phyloP scores from a whole-genome alignment of 1,139 yeast species.

The Dujonia santamariae region DNA sequence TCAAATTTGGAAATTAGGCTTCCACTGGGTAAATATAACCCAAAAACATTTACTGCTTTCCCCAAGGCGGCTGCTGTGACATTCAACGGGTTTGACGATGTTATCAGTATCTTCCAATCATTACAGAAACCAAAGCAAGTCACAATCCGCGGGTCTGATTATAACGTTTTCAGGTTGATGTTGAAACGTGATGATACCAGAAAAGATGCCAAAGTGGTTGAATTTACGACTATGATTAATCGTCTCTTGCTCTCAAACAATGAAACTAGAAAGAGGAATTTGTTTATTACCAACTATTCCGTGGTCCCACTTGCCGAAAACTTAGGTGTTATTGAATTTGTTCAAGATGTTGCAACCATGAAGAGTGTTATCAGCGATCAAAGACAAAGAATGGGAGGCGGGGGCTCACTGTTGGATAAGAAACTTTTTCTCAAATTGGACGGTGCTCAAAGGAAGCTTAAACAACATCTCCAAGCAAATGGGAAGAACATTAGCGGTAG shows the following conservation, averaged over 20 bases:
- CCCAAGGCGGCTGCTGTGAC: constrained; percentile 52
- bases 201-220: constrained; percentile 93
- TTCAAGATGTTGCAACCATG: constrained; percentile 77
- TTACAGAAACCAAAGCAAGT: constrained; percentile 85
- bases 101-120: constrained; percentile 70
- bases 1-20: constrained; percentile 66
- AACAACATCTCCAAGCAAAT: constrained; percentile 9
- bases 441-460: constrained; percentile 33
- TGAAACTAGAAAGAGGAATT: constrained; percentile 69
- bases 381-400: constrained; percentile 34
- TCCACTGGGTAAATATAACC: constrained; percentile 48
- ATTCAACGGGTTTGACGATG: constrained; percentile 55
- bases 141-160: constrained; percentile 76
- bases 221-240: constrained; percentile 85
- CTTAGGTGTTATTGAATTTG: constrained; percentile 93
- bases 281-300: constrained; percentile 77
- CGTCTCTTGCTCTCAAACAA: constrained; percentile 62
- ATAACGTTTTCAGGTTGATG: constrained; percentile 64
- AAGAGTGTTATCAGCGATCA: constrained; percentile 59
- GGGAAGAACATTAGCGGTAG: constrained; percentile 19
- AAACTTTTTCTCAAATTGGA: constrained; percentile 32
- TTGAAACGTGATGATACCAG: constrained; percentile 92
- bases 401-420: constrained; percentile 25
- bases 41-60: constrained; percentile 49
- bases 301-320: constrained; percentile 86